Percentiles rank a stretch among this genome's conserved stretches.
phyloP scores from a whole-genome alignment of 2,329 filamentous ascomycete species.

The Drechslera avenae region DNA sequence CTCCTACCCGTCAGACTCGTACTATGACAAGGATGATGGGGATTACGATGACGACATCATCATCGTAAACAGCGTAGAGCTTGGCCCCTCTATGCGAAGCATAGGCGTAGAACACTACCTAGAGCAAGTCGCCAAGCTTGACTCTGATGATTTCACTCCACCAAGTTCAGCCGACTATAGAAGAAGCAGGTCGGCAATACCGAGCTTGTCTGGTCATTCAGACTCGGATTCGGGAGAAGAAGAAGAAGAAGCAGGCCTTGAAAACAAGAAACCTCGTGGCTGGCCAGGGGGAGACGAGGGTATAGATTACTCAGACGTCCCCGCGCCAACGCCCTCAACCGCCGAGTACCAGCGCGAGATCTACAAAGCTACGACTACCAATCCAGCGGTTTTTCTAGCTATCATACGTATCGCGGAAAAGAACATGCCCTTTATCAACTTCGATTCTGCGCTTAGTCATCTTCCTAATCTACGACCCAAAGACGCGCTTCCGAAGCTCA shows the following conservation, averaged over 20 bases:
- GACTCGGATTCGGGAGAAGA: neutral
- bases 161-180: neutral
- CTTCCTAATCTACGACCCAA: conserved; percentile 22
- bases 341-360: conserved; percentile 11
- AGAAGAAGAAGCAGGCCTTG: neutral
- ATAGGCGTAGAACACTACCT: conserved; percentile 14
- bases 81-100: neutral
- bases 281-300: neutral
- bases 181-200: neutral
- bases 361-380: conserved; percentile 22
- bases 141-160: conserved; percentile 1
- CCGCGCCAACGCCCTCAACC: neutral
- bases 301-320: conserved; percentile 1
- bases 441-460: conserved; percentile 23
- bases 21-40: neutral
- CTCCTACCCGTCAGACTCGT: conserved; percentile 15
- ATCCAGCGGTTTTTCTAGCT: conserved; percentile 26
- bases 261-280: neutral
- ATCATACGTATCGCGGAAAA: conserved; percentile 27
- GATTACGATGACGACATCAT: conserved; percentile 15
- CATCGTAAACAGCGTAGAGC: conserved; percentile 25
- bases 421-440: conserved; percentile 25
- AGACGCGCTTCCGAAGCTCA: conserved; percentile 9
- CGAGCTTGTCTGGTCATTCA: neutral
- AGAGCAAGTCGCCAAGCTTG: conserved; percentile 1